These are phyloP conservation scores for Exophiala xenobiotica DNA, from an alignment of 2,329 filamentous ascomycete species.

Conservation along the genomic window DNA sequence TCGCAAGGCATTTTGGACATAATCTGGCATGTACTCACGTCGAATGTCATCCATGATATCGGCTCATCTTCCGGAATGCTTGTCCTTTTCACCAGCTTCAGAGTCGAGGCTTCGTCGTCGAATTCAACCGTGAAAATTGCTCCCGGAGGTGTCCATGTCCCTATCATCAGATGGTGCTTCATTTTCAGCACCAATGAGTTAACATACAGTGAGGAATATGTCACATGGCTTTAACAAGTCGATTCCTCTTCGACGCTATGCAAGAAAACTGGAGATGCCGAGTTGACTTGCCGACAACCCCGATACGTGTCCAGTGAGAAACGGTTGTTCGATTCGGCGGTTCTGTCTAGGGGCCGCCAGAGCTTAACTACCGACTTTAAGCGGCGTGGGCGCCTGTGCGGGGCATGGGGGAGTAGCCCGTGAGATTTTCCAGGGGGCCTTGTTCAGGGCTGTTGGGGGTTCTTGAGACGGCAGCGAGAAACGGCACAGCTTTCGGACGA, in stretches of 20 bases:
- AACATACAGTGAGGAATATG: not conserved
- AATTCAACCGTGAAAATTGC: conserved; percentile 89
- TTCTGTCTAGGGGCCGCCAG: no score
- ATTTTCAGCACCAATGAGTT: conserved; percentile 1
- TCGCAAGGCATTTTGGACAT: not conserved
- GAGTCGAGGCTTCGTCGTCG: conserved; percentile 73
- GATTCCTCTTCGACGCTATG: no score
- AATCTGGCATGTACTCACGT: conserved; percentile 56
- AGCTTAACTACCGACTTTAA: no score
- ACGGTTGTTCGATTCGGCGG: no score
- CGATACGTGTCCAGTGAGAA: not conserved
- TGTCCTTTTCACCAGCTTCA: conserved; percentile 76
- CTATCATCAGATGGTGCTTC: conserved; percentile 80
- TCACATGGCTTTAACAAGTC: conserved; percentile 5
- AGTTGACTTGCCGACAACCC: not conserved
- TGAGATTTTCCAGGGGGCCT: no score
- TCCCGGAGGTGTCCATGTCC: conserved; percentile 85
- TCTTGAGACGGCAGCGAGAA: no score
- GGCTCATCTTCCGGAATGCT: conserved; percentile 79
- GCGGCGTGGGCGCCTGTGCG: no score
- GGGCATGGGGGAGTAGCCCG: no score
- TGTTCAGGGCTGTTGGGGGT: no score
- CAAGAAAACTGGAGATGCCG: not conserved
- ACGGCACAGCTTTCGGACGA: no score
- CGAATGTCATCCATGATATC: conserved; percentile 92